These are phyloP conservation scores for Athelia sp. DNA, from an alignment of 1,284 basidiomycete species.

Conservation along the genomic window DNA sequence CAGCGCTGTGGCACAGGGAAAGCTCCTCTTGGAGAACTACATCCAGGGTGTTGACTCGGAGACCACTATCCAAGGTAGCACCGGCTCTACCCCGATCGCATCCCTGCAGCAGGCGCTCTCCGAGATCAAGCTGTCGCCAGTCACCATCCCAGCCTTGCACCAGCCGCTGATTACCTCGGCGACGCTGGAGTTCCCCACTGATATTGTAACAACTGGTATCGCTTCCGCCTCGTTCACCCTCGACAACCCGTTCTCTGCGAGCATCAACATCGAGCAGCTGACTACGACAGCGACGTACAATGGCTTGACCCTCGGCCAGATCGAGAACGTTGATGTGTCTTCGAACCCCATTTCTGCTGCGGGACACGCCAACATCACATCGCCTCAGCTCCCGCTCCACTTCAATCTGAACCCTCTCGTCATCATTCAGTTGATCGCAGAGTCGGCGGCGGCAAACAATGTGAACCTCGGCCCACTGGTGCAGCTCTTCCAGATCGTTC, in stretches of 20 bases:
- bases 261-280: too few species aligned
- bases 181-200: conserved; percentile 49
- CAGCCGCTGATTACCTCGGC: conserved; percentile 50
- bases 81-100: conserved; percentile 55
- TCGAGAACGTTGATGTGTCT: too few species aligned
- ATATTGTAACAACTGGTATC: conserved; percentile 55
- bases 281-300: conserved; percentile 24
- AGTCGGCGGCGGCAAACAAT: conserved; percentile 47
- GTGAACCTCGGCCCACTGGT: conserved; percentile 64
- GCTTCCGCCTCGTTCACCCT: conserved; percentile 50
- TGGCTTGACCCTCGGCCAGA: too few species aligned
- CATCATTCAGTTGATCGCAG: conserved; percentile 56
- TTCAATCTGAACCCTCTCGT: conserved; percentile 63
- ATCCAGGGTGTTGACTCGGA: conserved; percentile 55
- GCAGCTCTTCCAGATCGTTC: conserved; percentile 52
- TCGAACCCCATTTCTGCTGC: conserved; percentile 9
- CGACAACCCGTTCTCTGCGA: conserved; percentile 12
- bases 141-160: conserved; percentile 49
- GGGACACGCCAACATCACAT: conserved; percentile 60
- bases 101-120: conserved; percentile 66
- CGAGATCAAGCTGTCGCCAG: conserved; percentile 50
- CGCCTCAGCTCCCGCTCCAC: conserved; percentile 53
- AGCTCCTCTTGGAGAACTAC: conserved; percentile 63
- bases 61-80: conserved; percentile 55
- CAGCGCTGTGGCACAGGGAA: conserved; percentile 48